These are phyloP conservation scores for Coprinellus aureogranulatus DNA, from an alignment of 768 basidiomycete species.

Conservation along the genomic window DNA sequence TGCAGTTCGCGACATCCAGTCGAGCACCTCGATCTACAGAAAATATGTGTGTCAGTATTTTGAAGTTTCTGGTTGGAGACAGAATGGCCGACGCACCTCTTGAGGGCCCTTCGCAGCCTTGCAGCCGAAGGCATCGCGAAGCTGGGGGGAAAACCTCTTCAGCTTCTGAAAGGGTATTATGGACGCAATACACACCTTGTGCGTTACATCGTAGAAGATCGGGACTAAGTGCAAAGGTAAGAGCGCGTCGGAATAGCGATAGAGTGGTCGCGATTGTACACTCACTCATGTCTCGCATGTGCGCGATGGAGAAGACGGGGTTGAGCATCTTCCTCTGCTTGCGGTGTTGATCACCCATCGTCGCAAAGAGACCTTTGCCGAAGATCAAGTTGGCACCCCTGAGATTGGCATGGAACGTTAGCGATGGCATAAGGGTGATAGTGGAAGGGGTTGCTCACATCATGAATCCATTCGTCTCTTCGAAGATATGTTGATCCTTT, in stretches of 20 bases:
- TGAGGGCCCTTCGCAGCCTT: constrained; percentile 27
- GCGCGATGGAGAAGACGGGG: constrained; percentile 41
- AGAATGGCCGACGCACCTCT: constrained; percentile 21
- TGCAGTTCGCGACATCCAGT: constrained; percentile 29
- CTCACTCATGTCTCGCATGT: constrained; percentile 36
- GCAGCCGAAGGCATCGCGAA: constrained; percentile 20
- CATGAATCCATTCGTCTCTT: constrained; percentile 25
- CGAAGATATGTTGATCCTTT: constrained; percentile 38
- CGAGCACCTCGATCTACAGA: constrained; percentile 11
- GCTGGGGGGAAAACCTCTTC: constrained; percentile 14
- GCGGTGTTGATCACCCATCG: constrained; percentile 39
- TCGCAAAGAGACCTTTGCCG: constrained; percentile 20
- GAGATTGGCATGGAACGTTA: neutral
- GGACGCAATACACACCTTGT: constrained; percentile 17
- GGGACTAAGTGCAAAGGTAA: constrained; percentile 19
- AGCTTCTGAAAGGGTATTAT: neutral
- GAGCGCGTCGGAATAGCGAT: too few relatives aligned
- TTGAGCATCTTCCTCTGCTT: constrained; percentile 45
- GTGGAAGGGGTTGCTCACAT: constrained; percentile 12
- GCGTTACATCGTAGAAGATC: constrained; percentile 23
- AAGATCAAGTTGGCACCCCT: constrained; percentile 14
- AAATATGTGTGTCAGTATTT: constrained; percentile 7
- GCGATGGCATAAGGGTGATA: neutral
- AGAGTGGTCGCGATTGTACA: neutral
- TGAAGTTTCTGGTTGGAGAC: neutral